Percentiles rank a stretch among this genome's conserved stretches.
Evolutionary conservation across 495 filamentous ascomycete genomes (phyloP).

Genomic region (Penicillium coffeae): DNA sequence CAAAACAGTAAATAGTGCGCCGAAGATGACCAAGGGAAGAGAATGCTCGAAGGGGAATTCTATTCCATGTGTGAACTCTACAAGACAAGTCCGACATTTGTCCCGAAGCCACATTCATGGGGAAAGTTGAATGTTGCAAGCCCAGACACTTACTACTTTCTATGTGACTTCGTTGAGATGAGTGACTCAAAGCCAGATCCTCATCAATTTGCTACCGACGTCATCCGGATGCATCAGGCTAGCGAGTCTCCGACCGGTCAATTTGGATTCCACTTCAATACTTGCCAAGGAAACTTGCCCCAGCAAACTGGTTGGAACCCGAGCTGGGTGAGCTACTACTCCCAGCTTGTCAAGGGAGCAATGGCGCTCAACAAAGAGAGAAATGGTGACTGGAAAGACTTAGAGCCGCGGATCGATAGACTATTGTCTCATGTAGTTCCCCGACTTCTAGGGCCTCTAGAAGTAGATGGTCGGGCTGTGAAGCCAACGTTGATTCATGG

Average conservation of each 20-base stretch:
- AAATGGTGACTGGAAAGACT: slow-evolving; percentile 2
- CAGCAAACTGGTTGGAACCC: not conserved
- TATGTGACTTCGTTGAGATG: not conserved
- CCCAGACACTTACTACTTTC: not conserved
- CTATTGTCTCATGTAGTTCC: slow-evolving; percentile 1
- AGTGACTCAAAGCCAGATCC: not conserved
- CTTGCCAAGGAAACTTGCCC: slow-evolving; percentile 3
- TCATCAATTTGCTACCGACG: not conserved
- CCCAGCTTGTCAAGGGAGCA: not conserved
- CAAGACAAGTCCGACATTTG: not conserved
- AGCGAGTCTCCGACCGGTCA: slow-evolving; percentile 6
- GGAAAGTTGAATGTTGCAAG: not conserved
- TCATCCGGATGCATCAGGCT: not conserved
- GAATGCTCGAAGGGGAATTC: too few relatives aligned
- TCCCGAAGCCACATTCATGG: not conserved
- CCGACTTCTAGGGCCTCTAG: not conserved
- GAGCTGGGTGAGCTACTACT: slow-evolving; percentile 1
- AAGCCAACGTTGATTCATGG: slow-evolving; percentile 10
- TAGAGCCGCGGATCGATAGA: not conserved
- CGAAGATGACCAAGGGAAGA: too few relatives aligned
- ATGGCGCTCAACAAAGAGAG: not conserved
- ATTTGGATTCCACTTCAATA: slow-evolving; percentile 7
- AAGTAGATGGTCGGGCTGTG: not conserved
- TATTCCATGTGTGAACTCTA: not conserved
- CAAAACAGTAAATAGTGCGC: too few relatives aligned